These are phyloP conservation scores for Aspergillus sp. DNA, from an alignment of 2,329 filamentous ascomycete genomes.

Conservation along the genomic window DNA sequence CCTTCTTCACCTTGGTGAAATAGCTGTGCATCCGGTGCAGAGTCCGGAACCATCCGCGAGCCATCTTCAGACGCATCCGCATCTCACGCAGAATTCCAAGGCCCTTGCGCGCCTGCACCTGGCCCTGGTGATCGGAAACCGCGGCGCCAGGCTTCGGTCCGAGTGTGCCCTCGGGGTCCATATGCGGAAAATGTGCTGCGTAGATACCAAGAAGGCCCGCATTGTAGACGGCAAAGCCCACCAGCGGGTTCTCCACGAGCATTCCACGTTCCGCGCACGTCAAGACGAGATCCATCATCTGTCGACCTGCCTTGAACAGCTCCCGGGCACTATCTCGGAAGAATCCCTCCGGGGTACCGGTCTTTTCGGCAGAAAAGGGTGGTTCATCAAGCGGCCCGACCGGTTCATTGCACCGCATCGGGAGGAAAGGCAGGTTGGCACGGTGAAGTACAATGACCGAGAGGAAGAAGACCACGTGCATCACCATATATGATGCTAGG, in stretches of 20 bases:
- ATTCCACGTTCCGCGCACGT: constrained; percentile 46
- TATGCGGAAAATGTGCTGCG: constrained; percentile 48
- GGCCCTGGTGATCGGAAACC: constrained; percentile 24
- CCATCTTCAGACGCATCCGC: constrained; percentile 35
- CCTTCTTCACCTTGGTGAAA: constrained; percentile 33
- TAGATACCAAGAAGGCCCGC: constrained; percentile 48
- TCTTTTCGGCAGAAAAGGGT: constrained; percentile 38
- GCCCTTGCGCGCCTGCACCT: constrained; percentile 29
- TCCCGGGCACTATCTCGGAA: constrained; percentile 47
- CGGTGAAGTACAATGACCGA: constrained; percentile 51
- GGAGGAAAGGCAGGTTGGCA: constrained; percentile 50
- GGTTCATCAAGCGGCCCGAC: constrained; percentile 49
- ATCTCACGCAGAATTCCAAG: constrained; percentile 36
- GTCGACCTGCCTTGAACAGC: constrained; percentile 47
- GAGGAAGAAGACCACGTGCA: constrained; percentile 49
- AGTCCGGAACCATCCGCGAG: constrained; percentile 39
- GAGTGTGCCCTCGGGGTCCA: constrained; percentile 48
- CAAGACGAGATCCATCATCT: constrained; percentile 48
- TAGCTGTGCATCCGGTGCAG: constrained; percentile 37
- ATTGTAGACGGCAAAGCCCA: constrained; percentile 51
- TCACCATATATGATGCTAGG: constrained; percentile 48
- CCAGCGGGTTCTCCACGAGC: constrained; percentile 49
- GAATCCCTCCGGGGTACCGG: constrained; percentile 41
- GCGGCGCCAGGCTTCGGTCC: constrained; percentile 23
- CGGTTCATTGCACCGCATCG: constrained; percentile 44